phyloP scores from a whole-genome alignment of 257 asterid genomes.

The Solanum lignicaule region DNA sequence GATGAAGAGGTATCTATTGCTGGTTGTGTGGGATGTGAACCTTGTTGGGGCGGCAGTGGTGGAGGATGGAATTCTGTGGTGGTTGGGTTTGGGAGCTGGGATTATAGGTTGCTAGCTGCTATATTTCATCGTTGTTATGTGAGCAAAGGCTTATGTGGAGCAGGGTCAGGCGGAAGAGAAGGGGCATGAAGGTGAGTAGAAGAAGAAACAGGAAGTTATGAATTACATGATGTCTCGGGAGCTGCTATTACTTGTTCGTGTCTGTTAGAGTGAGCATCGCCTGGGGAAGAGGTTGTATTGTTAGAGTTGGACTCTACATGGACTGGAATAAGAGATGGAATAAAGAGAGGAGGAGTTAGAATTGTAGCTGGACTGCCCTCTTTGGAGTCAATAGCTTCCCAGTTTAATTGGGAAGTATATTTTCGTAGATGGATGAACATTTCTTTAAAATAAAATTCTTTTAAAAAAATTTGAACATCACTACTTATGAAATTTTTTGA shows the following conservation, averaged over 20 bases:
- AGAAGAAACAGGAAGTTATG: too few species aligned
- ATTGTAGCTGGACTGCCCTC: background rate
- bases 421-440: background rate
- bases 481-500: too few species aligned
- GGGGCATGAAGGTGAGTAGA: too few species aligned
- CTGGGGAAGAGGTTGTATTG: too few species aligned
- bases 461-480: background rate
- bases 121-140: background rate
- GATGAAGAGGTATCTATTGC: background rate
- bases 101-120: background rate
- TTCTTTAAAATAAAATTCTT: background rate
- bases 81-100: background rate
- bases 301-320: background rate
- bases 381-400: too few species aligned
- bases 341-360: background rate
- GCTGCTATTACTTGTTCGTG: background rate
- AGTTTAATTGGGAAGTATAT: constrained; percentile 19
- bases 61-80: background rate
- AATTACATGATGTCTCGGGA: background rate
- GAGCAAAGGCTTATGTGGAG: too few species aligned
- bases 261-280: too few species aligned
- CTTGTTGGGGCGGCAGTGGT: background rate
- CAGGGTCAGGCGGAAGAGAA: too few species aligned
- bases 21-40: background rate
- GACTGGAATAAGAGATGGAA: background rate